Evolutionary conservation across 2,329 filamentous ascomycete species (phyloP), one percentile per base, ranked within the genome.

Genomic region (Dactylonectria macrodidyma): DNA sequence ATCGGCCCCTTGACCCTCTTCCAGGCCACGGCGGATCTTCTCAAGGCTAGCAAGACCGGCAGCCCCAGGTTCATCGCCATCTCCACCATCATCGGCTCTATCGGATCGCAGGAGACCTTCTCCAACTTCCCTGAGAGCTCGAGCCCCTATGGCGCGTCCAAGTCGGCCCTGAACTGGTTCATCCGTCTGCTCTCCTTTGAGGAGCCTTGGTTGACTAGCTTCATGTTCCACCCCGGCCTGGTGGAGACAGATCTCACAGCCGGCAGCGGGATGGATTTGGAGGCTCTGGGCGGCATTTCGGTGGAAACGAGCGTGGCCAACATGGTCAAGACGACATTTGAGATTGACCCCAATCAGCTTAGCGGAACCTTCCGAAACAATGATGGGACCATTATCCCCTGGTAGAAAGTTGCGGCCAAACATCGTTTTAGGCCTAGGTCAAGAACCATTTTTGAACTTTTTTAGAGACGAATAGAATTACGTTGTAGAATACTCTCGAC

Each of bases 131-230:
- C 57, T 5, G 24, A 38, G 5, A 41, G 19, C 10, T 22, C 38
- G 34, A 33, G 71, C 70, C 48, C 69, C 50, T 66, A 73, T 68
- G 63, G 72, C 55, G 41, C 66, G 62, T 59, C 68, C 67, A 64
- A 74, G 74, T 36, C 70, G 46, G 56, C 63, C 19, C 47, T 76
- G 36, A 66, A 74, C 61, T 69, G 65, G 68, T 56, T 73, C 46
- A 41, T 75, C 48, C 59, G 58, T 38, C 55, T 67, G 12, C 41
- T 75, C 8, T 68, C 69, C 62, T 65, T 70, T n/a, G 75, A 76
- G 50, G 72, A 76, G 66, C 63, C 67, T 0, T 76, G 73, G 74
- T 60, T 76, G 36, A 74, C 68, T 36, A 66, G 50, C 55, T 71
- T 74, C 30, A 48, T 65, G 0, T 58, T 75, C 55, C 62, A 71